Conservation (phyloP, 75 land plant genomes). For the Gnetum montanum region DNA sequence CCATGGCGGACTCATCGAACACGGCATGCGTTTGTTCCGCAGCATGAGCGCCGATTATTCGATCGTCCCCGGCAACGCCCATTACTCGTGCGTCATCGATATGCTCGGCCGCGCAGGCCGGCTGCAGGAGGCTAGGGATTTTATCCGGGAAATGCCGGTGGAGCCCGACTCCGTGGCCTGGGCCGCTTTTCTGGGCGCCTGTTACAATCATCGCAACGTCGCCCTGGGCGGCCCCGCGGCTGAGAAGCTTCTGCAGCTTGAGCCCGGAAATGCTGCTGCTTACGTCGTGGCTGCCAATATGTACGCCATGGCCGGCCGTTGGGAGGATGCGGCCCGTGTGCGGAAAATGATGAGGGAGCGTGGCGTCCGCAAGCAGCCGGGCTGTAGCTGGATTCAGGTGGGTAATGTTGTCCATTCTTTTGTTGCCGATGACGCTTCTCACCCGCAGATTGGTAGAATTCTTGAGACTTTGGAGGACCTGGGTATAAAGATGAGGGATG, state of each 20-base stretch:
- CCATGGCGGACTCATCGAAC: conserved; percentile 19
- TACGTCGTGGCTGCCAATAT: conserved; percentile 19
- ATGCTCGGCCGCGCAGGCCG: conserved; percentile 22
- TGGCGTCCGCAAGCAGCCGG: conserved; percentile 16
- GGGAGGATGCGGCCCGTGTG: conserved; percentile 12
- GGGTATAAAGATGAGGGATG: conserved; percentile 1
- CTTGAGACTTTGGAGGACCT: conserved; percentile 6
- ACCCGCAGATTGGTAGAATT: conserved; percentile 1
- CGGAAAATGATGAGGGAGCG: conserved; percentile 2
- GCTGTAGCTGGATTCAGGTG: conserved; percentile 15
- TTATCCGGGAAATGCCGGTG: conserved; percentile 9
- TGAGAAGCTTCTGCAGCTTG: conserved; percentile 10
- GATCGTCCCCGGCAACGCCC: conserved; percentile 14
- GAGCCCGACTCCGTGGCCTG: conserved; percentile 2
- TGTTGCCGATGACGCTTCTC: conserved; percentile 10
- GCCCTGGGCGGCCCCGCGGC: conserved; percentile 15
- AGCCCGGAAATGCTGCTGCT: conserved; percentile 12
- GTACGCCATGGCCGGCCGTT: conserved; percentile 20
- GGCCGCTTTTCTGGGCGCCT: conserved; percentile 22
- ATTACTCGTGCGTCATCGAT: conserved; percentile 29
- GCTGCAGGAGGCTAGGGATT: conserved; percentile 15
- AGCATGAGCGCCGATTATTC: conserved; percentile 11
- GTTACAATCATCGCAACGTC: conserved; percentile 7
- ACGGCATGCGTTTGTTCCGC: conserved; percentile 10
- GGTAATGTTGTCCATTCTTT: conserved; percentile 14